Evolutionary conservation across 192 early-diverging fungal genomes (phyloP).

Genomic region (Lunasporangiospora selenospora): DNA sequence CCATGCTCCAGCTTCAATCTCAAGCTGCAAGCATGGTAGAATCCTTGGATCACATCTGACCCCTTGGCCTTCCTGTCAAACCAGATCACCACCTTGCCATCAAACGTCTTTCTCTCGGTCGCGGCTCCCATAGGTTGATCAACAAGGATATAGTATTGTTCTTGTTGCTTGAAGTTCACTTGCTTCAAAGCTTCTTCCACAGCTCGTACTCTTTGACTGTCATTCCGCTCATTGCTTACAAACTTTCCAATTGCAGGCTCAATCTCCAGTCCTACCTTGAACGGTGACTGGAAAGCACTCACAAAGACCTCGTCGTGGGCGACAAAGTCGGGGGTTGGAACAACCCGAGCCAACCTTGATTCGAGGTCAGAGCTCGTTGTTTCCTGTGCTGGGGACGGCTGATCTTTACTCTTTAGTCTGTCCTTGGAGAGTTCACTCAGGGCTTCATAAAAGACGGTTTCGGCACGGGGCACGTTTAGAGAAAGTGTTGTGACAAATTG

Average conservation of each 20-base stretch:
- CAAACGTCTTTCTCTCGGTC: background rate
- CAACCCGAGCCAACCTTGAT: conserved; percentile 1
- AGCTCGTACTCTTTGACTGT: conserved; percentile 7
- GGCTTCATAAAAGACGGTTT: conserved; percentile 47
- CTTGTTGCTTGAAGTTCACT: conserved; percentile 29
- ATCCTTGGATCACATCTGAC: conserved; percentile 63
- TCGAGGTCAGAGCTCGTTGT: background rate
- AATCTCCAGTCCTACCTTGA: conserved; percentile 50
- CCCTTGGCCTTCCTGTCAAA: conserved; percentile 57
- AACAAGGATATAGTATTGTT: conserved; percentile 47
- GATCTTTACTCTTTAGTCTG: background rate
- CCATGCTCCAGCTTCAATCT: conserved; percentile 37
- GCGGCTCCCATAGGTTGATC: conserved; percentile 7
- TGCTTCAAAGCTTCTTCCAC: conserved; percentile 36
- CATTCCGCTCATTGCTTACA: no score
- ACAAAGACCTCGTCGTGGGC: conserved; percentile 58
- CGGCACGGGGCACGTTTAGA: conserved; percentile 63
- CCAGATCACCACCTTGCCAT: conserved; percentile 58
- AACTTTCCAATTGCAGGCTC: conserved; percentile 54
- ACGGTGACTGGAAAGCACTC: conserved; percentile 49
- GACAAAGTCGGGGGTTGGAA: conserved; percentile 46
- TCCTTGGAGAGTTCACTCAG: conserved; percentile 19
- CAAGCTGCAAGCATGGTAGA: conserved; percentile 66
- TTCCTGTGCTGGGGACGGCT: background rate
- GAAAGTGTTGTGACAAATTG: conserved; percentile 64